Base-by-base conservation (phyloP, 306 rosid species). In the Aeschynomene evenia region DNA sequence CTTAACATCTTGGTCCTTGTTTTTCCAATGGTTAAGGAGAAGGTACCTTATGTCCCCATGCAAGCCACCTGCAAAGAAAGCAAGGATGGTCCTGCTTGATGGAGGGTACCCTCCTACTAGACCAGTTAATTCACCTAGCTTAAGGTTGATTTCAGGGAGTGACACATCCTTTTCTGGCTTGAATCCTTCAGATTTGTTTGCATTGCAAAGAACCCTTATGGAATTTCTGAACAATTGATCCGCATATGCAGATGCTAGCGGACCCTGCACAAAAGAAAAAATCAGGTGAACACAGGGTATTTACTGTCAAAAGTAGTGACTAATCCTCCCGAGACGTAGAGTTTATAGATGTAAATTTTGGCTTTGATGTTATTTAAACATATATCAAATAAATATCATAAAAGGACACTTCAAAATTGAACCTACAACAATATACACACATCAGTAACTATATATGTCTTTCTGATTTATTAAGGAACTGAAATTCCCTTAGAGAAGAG, bases 181-280 rank as follows among this genome's bases (percentile, higher is more conserved):
- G 74, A 85, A 87, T 63, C 89, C 92, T 85, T 87, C 89, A 0
- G 92, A 80, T 37, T 77, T 73, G 34, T 87, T 87, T 18, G 92
- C 92, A 23, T 87, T 87, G 87, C 92, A 87, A 13, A 87, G 67
- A 26, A 82, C 87, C 46, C 92, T 82, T 20, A 82, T 87, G 57
- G 92, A 74, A n/a, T 76, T 82, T 56, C 78, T 22, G 81, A 42
- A 80, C 43, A 87, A 72, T 20, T 50, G 10, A n/a, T 82, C 89
- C 56, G 72, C 84, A 23, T 16, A 80, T 7, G 82, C 42, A 19
- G 92, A 72, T 49, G 77, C 72, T 1, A 0, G 0, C 1, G 92
- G 92, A 15, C 80, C 89, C 91, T 86, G 72, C 7, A 28, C 31
- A 3, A 2, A 28, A 28, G 0, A 3, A 28, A 28, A 3, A 28